Conservation (phyloP, 305 asterid species). For the Rubia balearica region DNA sequence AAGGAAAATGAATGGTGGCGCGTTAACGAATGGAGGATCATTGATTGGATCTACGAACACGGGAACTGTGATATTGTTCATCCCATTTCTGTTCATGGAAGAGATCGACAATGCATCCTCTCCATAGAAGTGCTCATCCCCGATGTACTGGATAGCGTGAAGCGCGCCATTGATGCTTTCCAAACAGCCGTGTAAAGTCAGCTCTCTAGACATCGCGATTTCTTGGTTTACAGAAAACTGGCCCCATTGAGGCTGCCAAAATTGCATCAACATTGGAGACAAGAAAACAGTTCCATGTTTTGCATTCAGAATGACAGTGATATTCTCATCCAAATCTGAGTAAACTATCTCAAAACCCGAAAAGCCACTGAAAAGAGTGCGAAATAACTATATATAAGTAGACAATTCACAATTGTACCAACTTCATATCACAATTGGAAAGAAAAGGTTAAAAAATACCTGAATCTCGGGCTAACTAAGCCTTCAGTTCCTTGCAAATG, state of each 20-base stretch:
- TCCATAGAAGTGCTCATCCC: constrained; percentile 76
- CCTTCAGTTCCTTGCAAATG: constrained; percentile 70
- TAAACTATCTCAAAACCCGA: constrained; percentile 57
- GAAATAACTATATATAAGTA: constrained; percentile 6
- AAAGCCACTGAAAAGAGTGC: constrained; percentile 63
- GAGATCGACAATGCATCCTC: constrained; percentile 50
- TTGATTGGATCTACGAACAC: constrained; percentile 72
- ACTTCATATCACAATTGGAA: background rate
- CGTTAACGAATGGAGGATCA: constrained; percentile 69
- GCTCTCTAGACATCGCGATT: constrained; percentile 22
- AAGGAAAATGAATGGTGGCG: constrained; percentile 55
- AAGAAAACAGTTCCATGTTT: constrained; percentile 46
- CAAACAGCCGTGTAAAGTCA: constrained; percentile 51
- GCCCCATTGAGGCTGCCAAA: constrained; percentile 56
- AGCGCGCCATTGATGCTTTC: constrained; percentile 68
- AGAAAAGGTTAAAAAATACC: constrained; percentile 46
- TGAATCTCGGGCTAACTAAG: constrained; percentile 55
- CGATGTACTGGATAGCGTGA: constrained; percentile 64
- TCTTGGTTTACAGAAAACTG: constrained; percentile 32
- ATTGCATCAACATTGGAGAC: constrained; percentile 58
- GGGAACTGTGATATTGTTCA: constrained; percentile 55
- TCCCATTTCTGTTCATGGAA: constrained; percentile 60
- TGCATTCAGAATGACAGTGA: constrained; percentile 51
- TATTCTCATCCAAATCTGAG: constrained; percentile 56
- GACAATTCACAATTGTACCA: background rate